These are phyloP conservation scores for Zea luxurians DNA, from an alignment of 176 grass and related monocot species.

Conservation along the genomic window DNA sequence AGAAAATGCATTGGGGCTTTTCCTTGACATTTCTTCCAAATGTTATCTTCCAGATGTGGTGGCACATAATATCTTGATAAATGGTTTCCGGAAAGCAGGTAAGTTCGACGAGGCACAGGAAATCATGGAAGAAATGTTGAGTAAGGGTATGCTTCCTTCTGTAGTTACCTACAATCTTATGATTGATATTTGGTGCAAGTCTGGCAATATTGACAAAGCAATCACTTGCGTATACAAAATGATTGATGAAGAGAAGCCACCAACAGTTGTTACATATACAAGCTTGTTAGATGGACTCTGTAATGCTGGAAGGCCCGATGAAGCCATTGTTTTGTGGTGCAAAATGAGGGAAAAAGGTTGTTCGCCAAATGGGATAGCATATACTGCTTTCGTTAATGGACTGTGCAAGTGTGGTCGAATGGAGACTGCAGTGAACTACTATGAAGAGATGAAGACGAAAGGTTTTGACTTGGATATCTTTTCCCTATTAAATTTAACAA, in stretches of 20 bases:
- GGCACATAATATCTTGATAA: conserved; percentile 93
- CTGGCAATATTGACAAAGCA: conserved; percentile 61
- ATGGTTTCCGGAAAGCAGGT: conserved; percentile 74
- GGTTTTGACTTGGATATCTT: conserved; percentile 65
- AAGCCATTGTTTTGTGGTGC: conserved; percentile 58
- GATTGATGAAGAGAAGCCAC: conserved; percentile 58
- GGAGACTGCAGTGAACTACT: conserved; percentile 59
- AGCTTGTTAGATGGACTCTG: conserved; percentile 82
- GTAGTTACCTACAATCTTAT: conserved; percentile 89
- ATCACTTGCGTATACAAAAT: conserved; percentile 67
- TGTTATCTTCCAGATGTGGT: conserved; percentile 90
- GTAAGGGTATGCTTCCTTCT: conserved; percentile 72
- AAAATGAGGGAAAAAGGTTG: conserved; percentile 70
- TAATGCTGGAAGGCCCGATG: conserved; percentile 51
- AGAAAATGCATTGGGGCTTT: conserved; percentile 58
- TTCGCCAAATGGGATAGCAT: conserved; percentile 66
- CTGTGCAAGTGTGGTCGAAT: conserved; percentile 71
- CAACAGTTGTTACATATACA: conserved; percentile 84
- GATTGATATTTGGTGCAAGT: conserved; percentile 90
- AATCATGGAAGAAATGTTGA: conserved; percentile 75
- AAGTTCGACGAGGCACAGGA: conserved; percentile 65
- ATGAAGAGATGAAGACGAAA: conserved; percentile 64
- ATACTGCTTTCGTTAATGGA: conserved; percentile 77
- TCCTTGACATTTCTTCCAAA: conserved; percentile 62
- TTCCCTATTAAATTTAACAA: conserved; percentile 69